Evolutionary conservation across 352 stramenopile species (phyloP).

Genomic region (Sclerospora graminicola): DNA sequence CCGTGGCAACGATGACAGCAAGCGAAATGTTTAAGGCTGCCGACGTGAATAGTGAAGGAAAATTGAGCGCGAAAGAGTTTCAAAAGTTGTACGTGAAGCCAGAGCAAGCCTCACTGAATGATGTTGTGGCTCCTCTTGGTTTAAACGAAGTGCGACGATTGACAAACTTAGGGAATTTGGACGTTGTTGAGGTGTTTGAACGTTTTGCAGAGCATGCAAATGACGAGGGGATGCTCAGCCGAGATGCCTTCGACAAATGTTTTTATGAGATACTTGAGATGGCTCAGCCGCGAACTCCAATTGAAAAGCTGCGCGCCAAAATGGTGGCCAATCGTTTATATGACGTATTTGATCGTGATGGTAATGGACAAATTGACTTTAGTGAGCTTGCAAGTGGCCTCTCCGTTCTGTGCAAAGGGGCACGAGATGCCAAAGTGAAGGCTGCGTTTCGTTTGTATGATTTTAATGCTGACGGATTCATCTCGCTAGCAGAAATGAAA

Average conservation of each 20-base stretch:
- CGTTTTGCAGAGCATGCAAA: constrained; percentile 67
- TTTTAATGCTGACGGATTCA: constrained; percentile 78
- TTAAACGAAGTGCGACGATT: constrained; percentile 76
- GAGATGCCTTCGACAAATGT: constrained; percentile 61
- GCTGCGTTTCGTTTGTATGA: constrained; percentile 80
- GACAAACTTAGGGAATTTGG: constrained; percentile 72
- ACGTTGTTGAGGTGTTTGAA: constrained; percentile 83
- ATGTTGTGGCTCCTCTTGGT: constrained; percentile 57
- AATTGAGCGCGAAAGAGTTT: constrained; percentile 82
- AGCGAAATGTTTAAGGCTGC: constrained; percentile 81
- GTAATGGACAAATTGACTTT: constrained; percentile 74
- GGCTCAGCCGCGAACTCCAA: constrained; percentile 48
- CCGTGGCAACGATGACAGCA: constrained; percentile 55
- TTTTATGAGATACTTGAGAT: constrained; percentile 65
- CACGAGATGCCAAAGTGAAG: constrained; percentile 71
- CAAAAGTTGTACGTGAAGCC: constrained; percentile 70
- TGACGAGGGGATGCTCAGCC: constrained; percentile 44
- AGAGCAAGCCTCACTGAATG: constrained; percentile 57
- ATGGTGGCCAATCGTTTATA: constrained; percentile 69
- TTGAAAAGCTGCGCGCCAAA: constrained; percentile 52
- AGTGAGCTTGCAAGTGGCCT: constrained; percentile 79
- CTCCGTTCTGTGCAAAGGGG: constrained; percentile 77
- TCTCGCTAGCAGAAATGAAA: constrained; percentile 82
- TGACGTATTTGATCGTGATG: constrained; percentile 70
- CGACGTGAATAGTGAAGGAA: constrained; percentile 76